Base-by-base conservation (phyloP, 768 basidiomycete genomes). In the Phylloporus sp. region DNA sequence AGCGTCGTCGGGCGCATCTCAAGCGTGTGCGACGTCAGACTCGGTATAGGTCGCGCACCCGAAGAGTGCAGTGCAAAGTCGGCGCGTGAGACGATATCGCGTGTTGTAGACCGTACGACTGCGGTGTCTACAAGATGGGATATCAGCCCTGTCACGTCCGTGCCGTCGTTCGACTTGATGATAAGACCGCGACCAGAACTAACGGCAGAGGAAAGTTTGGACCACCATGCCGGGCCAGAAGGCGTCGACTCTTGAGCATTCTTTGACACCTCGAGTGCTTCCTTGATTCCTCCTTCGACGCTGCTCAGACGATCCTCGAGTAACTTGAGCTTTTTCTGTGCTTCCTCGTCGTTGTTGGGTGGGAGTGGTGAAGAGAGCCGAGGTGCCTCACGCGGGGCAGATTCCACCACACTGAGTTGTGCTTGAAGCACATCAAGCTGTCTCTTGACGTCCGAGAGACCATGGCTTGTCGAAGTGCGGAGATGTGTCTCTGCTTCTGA, bases 41-140 rank as follows among this genome's bases (percentile, higher is more conserved):
- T 78, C 0, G 93, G 92, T 40, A 97, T 84, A 55, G 92, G 74
- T 0, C 81, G 74, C 2, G 82, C 95, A 3, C 95, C 95, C 6
- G 80, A 82, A 13, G 91, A 88, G 66, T 85, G 85, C 5, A 92
- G 72, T 0, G 97, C 95, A 62, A 81, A 95, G 69, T 99, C 95
- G 0, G 88, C 74, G 36, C 82, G 84, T 1, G 84, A 90, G 34
- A 97, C 68, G n/a, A 71, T 76, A 64, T 97, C 95, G 67, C 90
- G 91, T 34, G 72, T 72, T 22, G 82, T 78, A 52, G 81, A 80
- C 18, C 73, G 77, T 13, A 81, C 73, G 5, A 95, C 80, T 0
- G 90, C 86, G 13, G 79, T 72, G 53, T 92, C 85, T 61, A 98
- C 88, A 44, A 97, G 77, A 28, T 82, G 76, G 26, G 76, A 76